These are phyloP conservation scores for Glycyrrhiza uralensis DNA, from an alignment of 306 rosid species.

Conservation along the genomic window DNA sequence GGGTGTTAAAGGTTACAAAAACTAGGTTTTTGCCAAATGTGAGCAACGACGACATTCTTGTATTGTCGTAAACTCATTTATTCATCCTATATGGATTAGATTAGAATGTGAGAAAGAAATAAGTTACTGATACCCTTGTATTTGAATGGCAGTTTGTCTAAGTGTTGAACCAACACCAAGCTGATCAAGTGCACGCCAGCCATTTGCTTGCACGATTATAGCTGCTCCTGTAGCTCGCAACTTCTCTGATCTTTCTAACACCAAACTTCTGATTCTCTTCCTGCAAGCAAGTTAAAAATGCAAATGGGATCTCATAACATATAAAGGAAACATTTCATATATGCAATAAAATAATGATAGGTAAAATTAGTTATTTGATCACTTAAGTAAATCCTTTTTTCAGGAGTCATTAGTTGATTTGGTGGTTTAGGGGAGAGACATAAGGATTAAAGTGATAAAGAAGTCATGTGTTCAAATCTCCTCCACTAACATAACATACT, in stretches of 20 bases:
- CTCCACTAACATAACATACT: too few relatives aligned
- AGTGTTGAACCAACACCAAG: constrained; percentile 52
- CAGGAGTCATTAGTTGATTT: too few relatives aligned
- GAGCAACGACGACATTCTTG: too few relatives aligned
- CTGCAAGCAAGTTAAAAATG: constrained; percentile 8
- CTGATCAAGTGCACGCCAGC: constrained; percentile 58
- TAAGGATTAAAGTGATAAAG: too few relatives aligned
- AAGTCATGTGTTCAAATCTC: too few relatives aligned
- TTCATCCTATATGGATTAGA: neutral
- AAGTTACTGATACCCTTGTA: too few relatives aligned
- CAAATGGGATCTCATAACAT: neutral
- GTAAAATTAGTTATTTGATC: too few relatives aligned
- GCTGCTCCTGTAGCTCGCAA: constrained; percentile 45
- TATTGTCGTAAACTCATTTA: neutral
- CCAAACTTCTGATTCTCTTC: constrained; percentile 47
- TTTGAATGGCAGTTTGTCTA: constrained; percentile 35
- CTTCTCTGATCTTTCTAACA: constrained; percentile 48
- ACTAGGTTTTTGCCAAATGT: too few relatives aligned
- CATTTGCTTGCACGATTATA: constrained; percentile 45
- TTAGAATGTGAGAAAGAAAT: neutral
- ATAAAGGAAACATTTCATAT: neutral
- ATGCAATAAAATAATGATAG: neutral
- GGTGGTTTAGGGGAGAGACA: too few relatives aligned
- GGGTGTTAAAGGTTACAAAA: too few relatives aligned
- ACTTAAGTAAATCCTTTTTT: too few relatives aligned